Conservation (phyloP, 2,329 filamentous ascomycete genomes). For the Sclerotiophoma versabilis region DNA sequence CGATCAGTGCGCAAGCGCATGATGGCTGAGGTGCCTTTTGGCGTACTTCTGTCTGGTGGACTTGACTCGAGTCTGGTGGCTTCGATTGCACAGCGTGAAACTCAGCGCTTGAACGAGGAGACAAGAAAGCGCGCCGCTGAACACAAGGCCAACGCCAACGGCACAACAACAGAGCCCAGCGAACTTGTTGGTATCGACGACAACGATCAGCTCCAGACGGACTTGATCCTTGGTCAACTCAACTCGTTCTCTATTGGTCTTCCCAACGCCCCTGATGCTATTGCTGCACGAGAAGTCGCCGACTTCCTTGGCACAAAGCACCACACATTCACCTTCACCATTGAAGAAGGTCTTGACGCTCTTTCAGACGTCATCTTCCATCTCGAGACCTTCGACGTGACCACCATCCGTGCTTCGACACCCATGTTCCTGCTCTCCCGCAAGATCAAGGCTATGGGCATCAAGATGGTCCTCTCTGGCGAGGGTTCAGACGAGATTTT, state of each 20-base stretch:
- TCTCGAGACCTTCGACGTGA: slow-evolving; percentile 97
- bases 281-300: slow-evolving; percentile 90
- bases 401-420: slow-evolving; percentile 96
- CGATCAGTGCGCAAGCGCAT: slow-evolving; percentile 92
- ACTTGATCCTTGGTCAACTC: slow-evolving; percentile 91
- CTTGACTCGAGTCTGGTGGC: slow-evolving; percentile 95
- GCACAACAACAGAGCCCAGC: slow-evolving; percentile 23
- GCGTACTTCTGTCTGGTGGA: slow-evolving; percentile 92
- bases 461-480: slow-evolving; percentile 98
- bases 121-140: slow-evolving; percentile 55
- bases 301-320: slow-evolving; percentile 98
- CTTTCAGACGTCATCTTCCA: slow-evolving; percentile 98
- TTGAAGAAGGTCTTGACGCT: slow-evolving; percentile 96
- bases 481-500: slow-evolving; percentile 99
- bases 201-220: slow-evolving; percentile 84
- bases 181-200: slow-evolving; percentile 93
- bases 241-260: slow-evolving; percentile 99
- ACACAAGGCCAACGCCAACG: slow-evolving; percentile 30
- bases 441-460: slow-evolving; percentile 99
- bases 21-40: slow-evolving; percentile 99
- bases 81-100: slow-evolving; percentile 94
- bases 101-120: slow-evolving; percentile 74
- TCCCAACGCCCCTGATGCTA: slow-evolving; percentile 88
- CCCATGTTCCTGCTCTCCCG: slow-evolving; percentile 97
- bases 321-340: slow-evolving; percentile 97